Percentiles rank a stretch among this genome's conserved stretches.
Conservation (phyloP, 768 basidiomycete species). For the Hortiboletus flavorubellus region DNA sequence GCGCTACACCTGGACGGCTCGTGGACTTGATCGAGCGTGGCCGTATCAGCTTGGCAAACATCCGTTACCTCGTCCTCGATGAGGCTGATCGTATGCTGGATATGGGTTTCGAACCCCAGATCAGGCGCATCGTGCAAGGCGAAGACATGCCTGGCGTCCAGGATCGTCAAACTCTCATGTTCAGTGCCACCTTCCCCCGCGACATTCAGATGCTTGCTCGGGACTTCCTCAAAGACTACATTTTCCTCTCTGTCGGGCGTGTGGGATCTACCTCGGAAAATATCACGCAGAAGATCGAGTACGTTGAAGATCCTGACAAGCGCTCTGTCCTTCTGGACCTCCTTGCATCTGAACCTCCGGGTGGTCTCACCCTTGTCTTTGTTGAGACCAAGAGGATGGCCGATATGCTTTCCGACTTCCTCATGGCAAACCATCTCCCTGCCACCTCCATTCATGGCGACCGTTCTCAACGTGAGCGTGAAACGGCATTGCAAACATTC, state of each 20-base stretch:
- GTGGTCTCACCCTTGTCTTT: slow-evolving; percentile 90
- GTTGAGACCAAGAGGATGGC: slow-evolving; percentile 99
- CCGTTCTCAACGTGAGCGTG: slow-evolving; percentile 96
- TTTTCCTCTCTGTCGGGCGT: slow-evolving; percentile 97
- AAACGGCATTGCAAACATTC: slow-evolving; percentile 94
- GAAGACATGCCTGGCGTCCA: slow-evolving; percentile 96
- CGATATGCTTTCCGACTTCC: slow-evolving; percentile 95
- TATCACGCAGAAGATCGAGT: slow-evolving; percentile 98
- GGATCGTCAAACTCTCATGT: slow-evolving; percentile 98
- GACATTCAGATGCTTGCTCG: slow-evolving; percentile 97
- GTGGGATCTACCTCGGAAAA: slow-evolving; percentile 99
- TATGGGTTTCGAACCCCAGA: slow-evolving; percentile 99
- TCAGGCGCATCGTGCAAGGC: slow-evolving; percentile 94
- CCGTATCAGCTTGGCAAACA: slow-evolving; percentile 91
- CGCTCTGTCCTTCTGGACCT: slow-evolving; percentile 95
- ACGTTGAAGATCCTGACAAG: slow-evolving; percentile 96
- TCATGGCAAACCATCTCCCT: slow-evolving; percentile 74
- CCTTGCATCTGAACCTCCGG: slow-evolving; percentile 66
- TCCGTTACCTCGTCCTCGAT: slow-evolving; percentile 97
- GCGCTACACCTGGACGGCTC: slow-evolving; percentile 95
- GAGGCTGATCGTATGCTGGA: slow-evolving; percentile 99
- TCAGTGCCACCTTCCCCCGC: slow-evolving; percentile 97
- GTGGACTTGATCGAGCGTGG: slow-evolving; percentile 99
- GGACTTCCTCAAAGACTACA: slow-evolving; percentile 97
- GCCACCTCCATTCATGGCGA: slow-evolving; percentile 99